Evolutionary conservation across 179 eudicot genomes (phyloP), one percentile per base, ranked within the genome.

Genomic region (Vitellaria paradoxa): DNA sequence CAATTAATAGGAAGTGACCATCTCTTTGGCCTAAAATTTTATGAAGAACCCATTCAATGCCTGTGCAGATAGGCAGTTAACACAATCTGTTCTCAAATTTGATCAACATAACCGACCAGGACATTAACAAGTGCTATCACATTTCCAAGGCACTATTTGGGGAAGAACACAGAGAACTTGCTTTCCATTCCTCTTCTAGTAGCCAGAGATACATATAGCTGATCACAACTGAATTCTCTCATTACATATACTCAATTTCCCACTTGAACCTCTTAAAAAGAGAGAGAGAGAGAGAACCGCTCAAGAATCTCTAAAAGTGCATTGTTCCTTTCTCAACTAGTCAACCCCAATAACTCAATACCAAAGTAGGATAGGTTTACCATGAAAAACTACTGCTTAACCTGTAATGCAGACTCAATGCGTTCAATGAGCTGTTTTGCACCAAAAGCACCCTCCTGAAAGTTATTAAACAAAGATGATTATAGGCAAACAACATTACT

Each of bases 361-460:
- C 23, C 64, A 17, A n/a, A 9, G 8, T 7, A 6, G 7, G 37
- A 30, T 30, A 47, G 20, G 45, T 62, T 49, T 14, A 65, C 78
- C 49, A 12, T 14, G 11, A 37, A 57, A 15, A 20, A 73, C 80
- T 85, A 89, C 37, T 30, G 85, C 82, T 88, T 84, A 73, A 87
- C 92, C 81, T 88, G 69, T 72, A 93, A 85, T 26, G 94, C 77
- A 17, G 84, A 68, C 83, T 93, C 97, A 8, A 95, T 85, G 72
- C 97, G 92, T 78, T 89, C 84, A 73, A 89, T 82, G 70, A 95
- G 90, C 85, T 90, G 87, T 23, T 87, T 89, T 52, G 89, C 92
- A 67, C 84, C 71, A 87, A 94, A 40, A 53, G 98, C 97, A 67
- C 98, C 97, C 82, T 95, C 98, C 98, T 95, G 93, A 14, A 86